Conservation (phyloP, 208 protist species). For the Wallacemonas sp. region DNA sequence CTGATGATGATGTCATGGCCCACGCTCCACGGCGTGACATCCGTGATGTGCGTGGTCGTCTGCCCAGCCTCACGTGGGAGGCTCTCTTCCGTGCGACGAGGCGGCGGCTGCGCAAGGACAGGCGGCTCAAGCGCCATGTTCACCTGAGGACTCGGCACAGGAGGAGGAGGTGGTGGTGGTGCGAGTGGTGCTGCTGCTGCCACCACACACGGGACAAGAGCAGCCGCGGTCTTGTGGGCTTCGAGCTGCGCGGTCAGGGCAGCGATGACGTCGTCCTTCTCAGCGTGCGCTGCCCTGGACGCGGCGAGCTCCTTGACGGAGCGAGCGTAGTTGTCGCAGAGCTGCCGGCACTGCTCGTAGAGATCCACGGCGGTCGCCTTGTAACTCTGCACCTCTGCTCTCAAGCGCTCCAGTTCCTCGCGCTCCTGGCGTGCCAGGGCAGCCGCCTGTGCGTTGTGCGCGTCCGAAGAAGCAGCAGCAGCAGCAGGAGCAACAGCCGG, state of each 20-base stretch:
- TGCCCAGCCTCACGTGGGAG: too few relatives aligned
- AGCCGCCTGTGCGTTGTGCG: neutral
- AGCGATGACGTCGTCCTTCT: conserved; percentile 26
- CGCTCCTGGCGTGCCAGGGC: neutral
- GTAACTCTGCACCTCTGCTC: conserved; percentile 38
- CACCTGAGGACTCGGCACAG: neutral
- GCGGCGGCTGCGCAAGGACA: too few relatives aligned
- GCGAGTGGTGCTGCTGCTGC: too few relatives aligned
- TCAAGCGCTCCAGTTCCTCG: conserved; percentile 18
- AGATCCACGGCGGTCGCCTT: conserved; percentile 45
- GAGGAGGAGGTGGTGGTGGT: conserved; percentile 5
- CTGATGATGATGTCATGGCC: conserved; percentile 6
- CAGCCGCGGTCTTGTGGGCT: neutral
- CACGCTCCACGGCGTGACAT: conserved; percentile 13
- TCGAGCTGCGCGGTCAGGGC: conserved; percentile 24
- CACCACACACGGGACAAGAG: too few relatives aligned
- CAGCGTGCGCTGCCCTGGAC: conserved; percentile 19
- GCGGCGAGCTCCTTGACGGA: conserved; percentile 51
- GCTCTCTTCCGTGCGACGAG: too few relatives aligned
- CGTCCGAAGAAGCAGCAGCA: neutral
- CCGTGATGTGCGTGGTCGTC: neutral
- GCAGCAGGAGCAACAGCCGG: too few relatives aligned
- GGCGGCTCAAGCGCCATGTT: too few relatives aligned
- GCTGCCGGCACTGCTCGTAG: conserved; percentile 48
- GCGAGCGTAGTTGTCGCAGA: conserved; percentile 63